A percentile compares a stretch with the other conserved stretches of the same genome.
Evolutionary conservation across 2,329 filamentous ascomycete species (phyloP).

Genomic region (Colletotrichum endophyticum): DNA sequence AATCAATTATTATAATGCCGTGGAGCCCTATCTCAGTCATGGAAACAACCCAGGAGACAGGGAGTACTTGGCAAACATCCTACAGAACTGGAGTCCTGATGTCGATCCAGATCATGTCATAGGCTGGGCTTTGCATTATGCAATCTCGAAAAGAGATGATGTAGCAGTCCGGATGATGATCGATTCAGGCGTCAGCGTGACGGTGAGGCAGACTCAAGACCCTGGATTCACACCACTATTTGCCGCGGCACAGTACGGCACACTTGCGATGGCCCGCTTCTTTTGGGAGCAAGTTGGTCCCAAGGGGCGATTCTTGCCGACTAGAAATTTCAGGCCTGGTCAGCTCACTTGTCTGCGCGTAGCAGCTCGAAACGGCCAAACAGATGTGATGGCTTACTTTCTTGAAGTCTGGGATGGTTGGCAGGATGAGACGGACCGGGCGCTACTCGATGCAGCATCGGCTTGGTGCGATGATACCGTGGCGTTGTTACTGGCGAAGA

Average conservation of each 20-base stretch:
- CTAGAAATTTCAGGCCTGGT: neutral
- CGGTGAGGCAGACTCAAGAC: neutral
- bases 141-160: neutral
- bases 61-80: neutral
- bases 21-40: neutral
- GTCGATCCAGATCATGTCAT: neutral
- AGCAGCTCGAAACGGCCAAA: neutral
- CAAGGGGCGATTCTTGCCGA: neutral
- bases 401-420: neutral
- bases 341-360: neutral
- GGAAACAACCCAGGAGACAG: neutral
- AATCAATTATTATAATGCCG: neutral
- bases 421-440: neutral
- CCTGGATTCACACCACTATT: neutral
- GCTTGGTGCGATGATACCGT: neutral
- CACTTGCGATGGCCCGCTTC: slow-evolving; percentile 23
- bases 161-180: neutral
- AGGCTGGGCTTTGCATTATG: neutral
- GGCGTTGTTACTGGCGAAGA: neutral
- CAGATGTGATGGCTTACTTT: neutral
- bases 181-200: neutral
- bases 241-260: neutral
- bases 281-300: slow-evolving; percentile 25
- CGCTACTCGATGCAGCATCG: neutral
- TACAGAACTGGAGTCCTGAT: neutral